Conservation (phyloP, 148 eudicot genomes). For the Oxyria digyna region DNA sequence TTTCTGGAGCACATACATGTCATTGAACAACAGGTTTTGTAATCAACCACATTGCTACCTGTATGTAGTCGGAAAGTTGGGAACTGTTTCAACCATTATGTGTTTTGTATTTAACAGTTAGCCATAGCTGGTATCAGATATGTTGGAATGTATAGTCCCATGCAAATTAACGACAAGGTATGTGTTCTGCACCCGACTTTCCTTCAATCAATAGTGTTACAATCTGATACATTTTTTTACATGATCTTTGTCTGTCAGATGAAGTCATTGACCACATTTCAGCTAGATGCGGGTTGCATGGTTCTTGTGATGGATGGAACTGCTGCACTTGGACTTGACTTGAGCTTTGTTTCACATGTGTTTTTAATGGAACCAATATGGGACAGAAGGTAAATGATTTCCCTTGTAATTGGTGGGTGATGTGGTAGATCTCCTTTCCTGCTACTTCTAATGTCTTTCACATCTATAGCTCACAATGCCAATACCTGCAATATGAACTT, state of each 20-base stretch:
- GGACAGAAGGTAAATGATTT: conserved; percentile 67
- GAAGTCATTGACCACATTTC: conserved; percentile 69
- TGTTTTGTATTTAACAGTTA: conserved; percentile 41
- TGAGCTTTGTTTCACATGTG: conserved; percentile 88
- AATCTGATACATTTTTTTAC: conserved; percentile 1
- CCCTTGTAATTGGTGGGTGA: not conserved
- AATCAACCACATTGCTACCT: not conserved
- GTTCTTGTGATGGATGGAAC: conserved; percentile 98
- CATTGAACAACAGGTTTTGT: conserved; percentile 74
- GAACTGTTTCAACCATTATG: not conserved
- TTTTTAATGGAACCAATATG: conserved; percentile 98
- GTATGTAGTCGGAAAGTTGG: not conserved
- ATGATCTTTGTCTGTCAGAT: conserved; percentile 34
- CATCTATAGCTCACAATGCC: not conserved
- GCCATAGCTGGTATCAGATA: conserved; percentile 59
- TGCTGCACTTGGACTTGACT: conserved; percentile 95
- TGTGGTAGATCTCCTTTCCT: not conserved
- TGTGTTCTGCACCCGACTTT: not conserved
- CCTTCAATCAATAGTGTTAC: not conserved
- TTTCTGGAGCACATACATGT: conserved; percentile 96
- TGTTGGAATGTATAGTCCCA: conserved; percentile 73
- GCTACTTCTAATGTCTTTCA: not conserved
- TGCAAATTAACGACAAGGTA: conserved; percentile 66
- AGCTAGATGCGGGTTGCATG: conserved; percentile 66
- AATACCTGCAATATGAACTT: not conserved